phyloP scores from a whole-genome alignment of 257 asterid species.

The Solanum lycopersicoides region DNA sequence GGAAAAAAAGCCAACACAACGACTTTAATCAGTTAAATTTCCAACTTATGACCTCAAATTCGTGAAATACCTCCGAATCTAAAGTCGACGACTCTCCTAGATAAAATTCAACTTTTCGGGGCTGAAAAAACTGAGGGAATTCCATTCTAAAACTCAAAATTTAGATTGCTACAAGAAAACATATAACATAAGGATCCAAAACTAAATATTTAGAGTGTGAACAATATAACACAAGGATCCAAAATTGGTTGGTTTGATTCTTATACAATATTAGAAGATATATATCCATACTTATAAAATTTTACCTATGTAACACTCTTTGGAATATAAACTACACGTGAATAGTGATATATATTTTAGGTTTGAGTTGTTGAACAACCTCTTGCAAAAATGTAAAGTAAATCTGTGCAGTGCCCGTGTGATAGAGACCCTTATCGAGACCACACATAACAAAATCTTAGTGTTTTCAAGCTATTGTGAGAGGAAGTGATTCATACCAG shows the following conservation, averaged over 20 bases:
- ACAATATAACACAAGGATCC: background rate
- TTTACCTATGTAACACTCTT: background rate
- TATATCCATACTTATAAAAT: too few species aligned
- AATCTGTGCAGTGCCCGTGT: background rate
- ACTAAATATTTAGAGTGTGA: background rate
- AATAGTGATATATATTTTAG: background rate
- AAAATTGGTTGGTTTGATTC: background rate
- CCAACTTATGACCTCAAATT: too few species aligned
- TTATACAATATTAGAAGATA: background rate
- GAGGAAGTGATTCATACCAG: constrained; percentile 18
- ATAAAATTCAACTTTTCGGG: too few species aligned
- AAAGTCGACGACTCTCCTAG: too few species aligned
- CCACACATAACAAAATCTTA: background rate
- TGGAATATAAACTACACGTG: background rate
- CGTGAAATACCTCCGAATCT: too few species aligned
- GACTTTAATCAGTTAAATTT: too few species aligned
- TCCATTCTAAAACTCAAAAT: too few species aligned
- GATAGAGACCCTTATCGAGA: background rate
- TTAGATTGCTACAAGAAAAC: too few species aligned
- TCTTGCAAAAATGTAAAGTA: background rate
- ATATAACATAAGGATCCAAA: background rate
- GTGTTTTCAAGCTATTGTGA: background rate
- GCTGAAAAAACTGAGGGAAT: too few species aligned
- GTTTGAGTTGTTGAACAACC: background rate
- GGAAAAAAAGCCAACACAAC: too few species aligned